Evolutionary conservation across 176 grass and related monocot species (phyloP).

Genomic region (Hyparrhenia diplandra): DNA sequence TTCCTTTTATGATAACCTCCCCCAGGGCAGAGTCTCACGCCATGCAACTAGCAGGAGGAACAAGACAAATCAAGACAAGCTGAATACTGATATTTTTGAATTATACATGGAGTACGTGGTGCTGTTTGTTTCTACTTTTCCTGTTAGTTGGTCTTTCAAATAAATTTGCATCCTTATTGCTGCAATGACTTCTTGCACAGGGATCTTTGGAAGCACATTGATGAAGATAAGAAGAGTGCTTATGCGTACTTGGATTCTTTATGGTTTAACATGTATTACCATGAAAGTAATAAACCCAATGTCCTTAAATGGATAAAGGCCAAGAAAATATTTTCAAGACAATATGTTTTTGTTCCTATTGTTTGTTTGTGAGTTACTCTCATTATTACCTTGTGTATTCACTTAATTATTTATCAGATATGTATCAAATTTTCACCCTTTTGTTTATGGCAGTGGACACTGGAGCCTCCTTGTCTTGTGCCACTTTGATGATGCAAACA

Average conservation of each 20-base stretch:
- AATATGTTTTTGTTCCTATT: constrained; percentile 88
- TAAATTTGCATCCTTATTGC: constrained; percentile 17
- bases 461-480: constrained; percentile 97
- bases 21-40: constrained; percentile 28
- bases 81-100: constrained; percentile 70
- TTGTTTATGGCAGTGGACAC: constrained; percentile 54
- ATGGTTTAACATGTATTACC: constrained; percentile 82
- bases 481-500: constrained; percentile 59
- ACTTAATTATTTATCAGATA: not conserved
- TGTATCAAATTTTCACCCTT: not conserved
- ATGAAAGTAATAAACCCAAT: constrained; percentile 38
- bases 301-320: constrained; percentile 84
- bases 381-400: constrained; percentile 7
- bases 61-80: constrained; percentile 49
- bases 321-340: constrained; percentile 74
- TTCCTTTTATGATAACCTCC: constrained; percentile 34
- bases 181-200: constrained; percentile 35
- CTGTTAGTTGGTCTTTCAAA: not conserved
- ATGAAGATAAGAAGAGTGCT: constrained; percentile 65
- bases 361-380: constrained; percentile 61
- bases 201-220: constrained; percentile 65
- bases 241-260: constrained; percentile 84
- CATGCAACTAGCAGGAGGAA: constrained; percentile 31
- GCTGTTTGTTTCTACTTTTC: not conserved
- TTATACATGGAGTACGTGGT: constrained; percentile 77